These are phyloP conservation scores for Cunninghamia lanceolata DNA, from an alignment of 75 land plant genomes.

Conservation along the genomic window DNA sequence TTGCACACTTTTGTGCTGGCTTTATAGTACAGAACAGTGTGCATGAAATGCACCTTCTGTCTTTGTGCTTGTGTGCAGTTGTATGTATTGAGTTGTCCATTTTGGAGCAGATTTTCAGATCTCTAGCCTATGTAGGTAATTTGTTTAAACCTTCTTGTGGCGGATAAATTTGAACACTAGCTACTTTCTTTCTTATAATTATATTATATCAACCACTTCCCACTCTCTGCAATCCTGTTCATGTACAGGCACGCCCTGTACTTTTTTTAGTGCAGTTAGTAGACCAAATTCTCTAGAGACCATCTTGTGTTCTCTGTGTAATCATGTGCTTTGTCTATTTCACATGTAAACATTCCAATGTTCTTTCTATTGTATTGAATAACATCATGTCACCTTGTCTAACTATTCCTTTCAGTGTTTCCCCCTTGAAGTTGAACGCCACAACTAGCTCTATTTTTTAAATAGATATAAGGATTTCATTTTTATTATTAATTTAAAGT, in stretches of 20 bases:
- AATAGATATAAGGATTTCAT: too few relatives aligned
- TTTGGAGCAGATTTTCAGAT: neutral
- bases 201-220: neutral
- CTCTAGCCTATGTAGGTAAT: neutral
- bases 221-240: neutral
- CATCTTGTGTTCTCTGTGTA: neutral
- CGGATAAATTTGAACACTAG: neutral
- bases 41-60: neutral
- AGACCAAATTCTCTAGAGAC: neutral
- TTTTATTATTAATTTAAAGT: too few relatives aligned
- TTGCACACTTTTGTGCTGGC: neutral
- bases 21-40: neutral
- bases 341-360: neutral
- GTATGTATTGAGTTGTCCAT: conserved; percentile 5
- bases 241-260: neutral
- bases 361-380: neutral
- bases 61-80: neutral
- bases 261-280: neutral
- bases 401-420: neutral
- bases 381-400: neutral
- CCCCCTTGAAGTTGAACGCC: too few relatives aligned
- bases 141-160: neutral
- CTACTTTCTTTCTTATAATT: neutral
- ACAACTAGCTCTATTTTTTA: too few relatives aligned
- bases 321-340: neutral